Conservation (phyloP, 805 yeast genomes). For the Priceomyces medius region DNA sequence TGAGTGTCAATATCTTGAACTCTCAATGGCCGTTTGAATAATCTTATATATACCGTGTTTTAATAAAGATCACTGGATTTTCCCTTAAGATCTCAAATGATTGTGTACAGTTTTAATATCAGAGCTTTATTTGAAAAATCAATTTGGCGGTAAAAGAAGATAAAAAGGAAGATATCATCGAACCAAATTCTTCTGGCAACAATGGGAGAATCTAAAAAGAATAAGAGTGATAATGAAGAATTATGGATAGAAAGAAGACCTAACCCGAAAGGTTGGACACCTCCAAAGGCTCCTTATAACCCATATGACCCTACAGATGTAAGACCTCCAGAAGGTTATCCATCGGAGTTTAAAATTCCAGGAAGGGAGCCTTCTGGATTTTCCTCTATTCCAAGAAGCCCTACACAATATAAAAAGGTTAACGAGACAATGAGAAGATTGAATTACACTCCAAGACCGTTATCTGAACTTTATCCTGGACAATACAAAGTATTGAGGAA, state of each 20-base stretch:
- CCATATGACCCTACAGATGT: slow-evolving; percentile 78
- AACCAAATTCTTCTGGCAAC: too few relatives aligned
- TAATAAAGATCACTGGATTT: neutral
- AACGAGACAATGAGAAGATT: slow-evolving; percentile 71
- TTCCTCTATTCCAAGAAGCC: slow-evolving; percentile 59
- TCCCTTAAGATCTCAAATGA: neutral
- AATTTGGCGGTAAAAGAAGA: neutral
- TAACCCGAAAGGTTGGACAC: slow-evolving; percentile 76
- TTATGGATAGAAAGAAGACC: slow-evolving; percentile 57
- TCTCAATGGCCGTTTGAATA: neutral
- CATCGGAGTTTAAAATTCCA: slow-evolving; percentile 74
- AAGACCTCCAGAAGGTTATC: slow-evolving; percentile 83
- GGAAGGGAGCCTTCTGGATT: slow-evolving; percentile 56
- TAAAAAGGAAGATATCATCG: neutral
- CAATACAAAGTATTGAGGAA: slow-evolving; percentile 69
- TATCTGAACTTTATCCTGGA: slow-evolving; percentile 72
- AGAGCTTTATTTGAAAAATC: neutral
- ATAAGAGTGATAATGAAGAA: slow-evolving; percentile 3
- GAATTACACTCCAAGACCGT: slow-evolving; percentile 77
- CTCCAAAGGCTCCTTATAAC: slow-evolving; percentile 80
- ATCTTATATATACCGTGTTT: neutral
- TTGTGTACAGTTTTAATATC: neutral
- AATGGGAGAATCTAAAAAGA: slow-evolving; percentile 3
- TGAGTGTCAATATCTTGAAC: neutral
- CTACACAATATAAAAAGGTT: slow-evolving; percentile 65